phyloP scores from a whole-genome alignment of 495 filamentous ascomycete species.

The Hypoxylon intermedium region DNA sequence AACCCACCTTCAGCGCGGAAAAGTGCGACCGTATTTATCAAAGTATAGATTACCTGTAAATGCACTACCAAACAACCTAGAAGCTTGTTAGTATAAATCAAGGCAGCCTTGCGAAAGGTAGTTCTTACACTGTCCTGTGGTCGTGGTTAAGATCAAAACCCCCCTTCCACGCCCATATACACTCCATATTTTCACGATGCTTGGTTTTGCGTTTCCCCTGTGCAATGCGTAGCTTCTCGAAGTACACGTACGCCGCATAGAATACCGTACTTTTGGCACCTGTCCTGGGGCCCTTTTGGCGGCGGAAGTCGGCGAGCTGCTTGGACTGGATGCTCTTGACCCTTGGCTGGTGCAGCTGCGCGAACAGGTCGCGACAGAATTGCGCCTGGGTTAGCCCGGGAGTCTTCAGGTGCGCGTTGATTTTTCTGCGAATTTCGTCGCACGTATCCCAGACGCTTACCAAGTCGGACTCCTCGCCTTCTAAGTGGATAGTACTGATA shows the following conservation, averaged over 20 bases:
- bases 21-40: not conserved
- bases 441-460: slow-evolving; percentile 63
- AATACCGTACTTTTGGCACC: slow-evolving; percentile 56
- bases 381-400: slow-evolving; percentile 59
- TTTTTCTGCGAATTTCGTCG: slow-evolving; percentile 64
- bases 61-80: slow-evolving; percentile 1
- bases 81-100: not conserved
- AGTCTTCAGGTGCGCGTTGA: slow-evolving; percentile 56
- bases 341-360: slow-evolving; percentile 36
- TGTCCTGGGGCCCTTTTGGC: slow-evolving; percentile 52
- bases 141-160: slow-evolving; percentile 33
- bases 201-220: slow-evolving; percentile 63
- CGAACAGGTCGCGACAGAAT: slow-evolving; percentile 57
- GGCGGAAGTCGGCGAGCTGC: slow-evolving; percentile 57
- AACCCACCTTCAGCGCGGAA: too few relatives aligned
- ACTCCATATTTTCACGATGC: slow-evolving; percentile 61
- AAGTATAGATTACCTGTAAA: not conserved
- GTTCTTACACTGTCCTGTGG: slow-evolving; percentile 12
- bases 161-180: slow-evolving; percentile 40
- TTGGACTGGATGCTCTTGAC: slow-evolving; percentile 44
- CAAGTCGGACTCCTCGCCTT: slow-evolving; percentile 50
- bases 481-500: slow-evolving; percentile 47
- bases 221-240: slow-evolving; percentile 66
- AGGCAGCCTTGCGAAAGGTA: not conserved
- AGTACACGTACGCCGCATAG: slow-evolving; percentile 63